Base-by-base conservation (phyloP, 2,329 filamentous ascomycete species). In the Hypocreales sp. region DNA sequence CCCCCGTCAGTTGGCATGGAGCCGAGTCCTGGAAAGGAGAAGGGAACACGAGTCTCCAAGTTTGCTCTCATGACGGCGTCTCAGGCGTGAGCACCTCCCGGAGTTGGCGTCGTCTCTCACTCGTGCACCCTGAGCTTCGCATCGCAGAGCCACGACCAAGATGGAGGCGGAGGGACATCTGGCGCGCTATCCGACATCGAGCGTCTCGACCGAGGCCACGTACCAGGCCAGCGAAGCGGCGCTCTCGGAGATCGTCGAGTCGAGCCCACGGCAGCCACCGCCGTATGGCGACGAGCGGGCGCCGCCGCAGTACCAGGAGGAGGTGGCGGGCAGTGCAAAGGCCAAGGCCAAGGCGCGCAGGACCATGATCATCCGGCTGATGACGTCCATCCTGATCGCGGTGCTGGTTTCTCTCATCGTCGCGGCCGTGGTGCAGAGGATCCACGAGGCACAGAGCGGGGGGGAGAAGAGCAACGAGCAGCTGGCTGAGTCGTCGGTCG, bases 371-470 rank as follows among this genome's bases (percentile, higher is more conserved):
- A 30, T 43, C 15, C 28, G 37, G 13, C 31, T 45, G 13, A 14
- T 39, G 22, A 29, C 41, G 3, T 41, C 39, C 5, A 32, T 43
- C 4, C 40, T 45, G 17, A 34, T 43, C 27, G 31, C 36, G 4
- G 34, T 40, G 5, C 29, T 45, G 7, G 40, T 44, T 4, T 35
- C 37, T 1, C 30, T 45, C 6, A 32, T 42, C 10, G 37, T 42
- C 2, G 41, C 41, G 6, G 41, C 38, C 12, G 40, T 38, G 5
- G 37, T 44, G 7, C 35, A 33, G 12, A 37, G 33, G 27, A 40
- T 42, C 4, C 29, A 34, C 13, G 33, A 33, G 30, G 11, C 28
- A 26, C 8, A 20, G 18, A 10, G 15, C n/a, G 13, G 28, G 15
- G 8, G 14, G n/a, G n/a, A n/a, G n/a, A n/a, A n/a, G n/a, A n/a